A percentile compares a stretch with the other conserved stretches of the same genome.
Conservation (phyloP, 2,329 filamentous ascomycete species). For the Phialocephala sp. region DNA sequence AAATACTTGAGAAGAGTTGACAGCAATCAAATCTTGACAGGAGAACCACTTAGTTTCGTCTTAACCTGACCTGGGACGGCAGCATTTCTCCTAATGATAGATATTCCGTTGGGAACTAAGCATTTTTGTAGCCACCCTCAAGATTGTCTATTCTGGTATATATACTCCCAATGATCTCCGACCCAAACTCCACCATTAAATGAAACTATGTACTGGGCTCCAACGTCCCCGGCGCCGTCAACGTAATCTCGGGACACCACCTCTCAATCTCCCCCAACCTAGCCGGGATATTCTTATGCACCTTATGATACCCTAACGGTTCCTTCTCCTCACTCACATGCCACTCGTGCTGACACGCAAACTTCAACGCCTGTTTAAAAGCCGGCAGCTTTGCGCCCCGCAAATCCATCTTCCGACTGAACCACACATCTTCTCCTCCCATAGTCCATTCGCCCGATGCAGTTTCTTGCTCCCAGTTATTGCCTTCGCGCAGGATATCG, state of each 20-base stretch:
- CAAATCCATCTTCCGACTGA: conserved; percentile 33
- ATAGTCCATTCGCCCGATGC: conserved; percentile 19
- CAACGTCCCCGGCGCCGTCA: conserved; percentile 1
- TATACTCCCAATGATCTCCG: too few species aligned
- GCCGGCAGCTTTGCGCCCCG: conserved; percentile 28
- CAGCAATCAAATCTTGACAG: too few species aligned
- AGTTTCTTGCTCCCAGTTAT: conserved; percentile 26
- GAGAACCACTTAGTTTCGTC: too few species aligned
- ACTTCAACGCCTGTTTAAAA: conserved; percentile 22
- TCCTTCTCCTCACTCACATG: conserved; percentile 5
- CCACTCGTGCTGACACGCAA: conserved; percentile 23
- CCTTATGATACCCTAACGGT: conserved; percentile 26
- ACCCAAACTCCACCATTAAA: neutral
- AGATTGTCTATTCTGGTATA: too few species aligned
- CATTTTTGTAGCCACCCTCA: too few species aligned
- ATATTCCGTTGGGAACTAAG: too few species aligned
- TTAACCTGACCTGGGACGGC: too few species aligned
- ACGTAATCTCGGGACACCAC: conserved; percentile 41
- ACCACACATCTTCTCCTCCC: conserved; percentile 28
- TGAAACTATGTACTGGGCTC: neutral
- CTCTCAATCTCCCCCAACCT: conserved; percentile 35
- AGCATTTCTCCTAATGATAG: too few species aligned
- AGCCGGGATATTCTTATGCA: conserved; percentile 25
- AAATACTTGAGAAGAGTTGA: too few species aligned
- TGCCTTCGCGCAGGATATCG: conserved; percentile 11